Conservation (phyloP, 805 yeast species). For the Suhomyces pyralidae region DNA sequence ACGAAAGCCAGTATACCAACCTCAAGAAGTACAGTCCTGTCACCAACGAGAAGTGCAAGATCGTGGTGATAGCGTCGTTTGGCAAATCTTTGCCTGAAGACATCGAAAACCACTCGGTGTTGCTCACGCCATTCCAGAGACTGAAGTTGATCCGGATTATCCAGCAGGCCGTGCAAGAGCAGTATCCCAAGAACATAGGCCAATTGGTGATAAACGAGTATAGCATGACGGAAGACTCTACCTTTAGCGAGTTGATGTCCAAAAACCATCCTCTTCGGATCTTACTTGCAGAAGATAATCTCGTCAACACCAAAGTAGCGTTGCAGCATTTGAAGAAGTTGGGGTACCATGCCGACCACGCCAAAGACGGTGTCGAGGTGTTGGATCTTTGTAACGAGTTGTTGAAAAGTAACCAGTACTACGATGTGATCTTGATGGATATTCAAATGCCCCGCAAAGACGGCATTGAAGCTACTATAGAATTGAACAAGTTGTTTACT, state of each 20-base stretch:
- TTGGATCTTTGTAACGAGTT: conserved; percentile 31
- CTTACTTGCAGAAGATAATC: conserved; percentile 55
- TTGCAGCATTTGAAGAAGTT: conserved; percentile 45
- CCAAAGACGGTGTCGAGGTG: conserved; percentile 49
- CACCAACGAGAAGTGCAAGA: conserved; percentile 8
- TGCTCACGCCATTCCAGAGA: conserved; percentile 30
- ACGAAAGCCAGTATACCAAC: conserved; percentile 13
- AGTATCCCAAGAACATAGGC: background rate
- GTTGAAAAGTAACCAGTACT: conserved; percentile 26
- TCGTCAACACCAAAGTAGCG: conserved; percentile 49
- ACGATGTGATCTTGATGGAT: conserved; percentile 56
- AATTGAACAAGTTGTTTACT: conserved; percentile 29
- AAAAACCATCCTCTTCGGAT: conserved; percentile 41
- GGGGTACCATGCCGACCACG: conserved; percentile 52
- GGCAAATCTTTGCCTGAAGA: conserved; percentile 25
- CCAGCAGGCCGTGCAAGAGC: background rate
- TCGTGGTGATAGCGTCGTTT: conserved; percentile 27
- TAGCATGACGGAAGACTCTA: background rate
- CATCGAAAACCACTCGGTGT: conserved; percentile 20
- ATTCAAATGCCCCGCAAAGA: conserved; percentile 55
- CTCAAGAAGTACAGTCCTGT: conserved; percentile 8
- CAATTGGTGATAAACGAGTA: background rate
- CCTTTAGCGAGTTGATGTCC: conserved; percentile 4
- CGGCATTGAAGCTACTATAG: conserved; percentile 50
- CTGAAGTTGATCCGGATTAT: conserved; percentile 16